Percentiles rank a stretch among this genome's conserved stretches.
Evolutionary conservation across 352 stramenopile genomes (phyloP).

Genomic region (Phytophthora tubulina): DNA sequence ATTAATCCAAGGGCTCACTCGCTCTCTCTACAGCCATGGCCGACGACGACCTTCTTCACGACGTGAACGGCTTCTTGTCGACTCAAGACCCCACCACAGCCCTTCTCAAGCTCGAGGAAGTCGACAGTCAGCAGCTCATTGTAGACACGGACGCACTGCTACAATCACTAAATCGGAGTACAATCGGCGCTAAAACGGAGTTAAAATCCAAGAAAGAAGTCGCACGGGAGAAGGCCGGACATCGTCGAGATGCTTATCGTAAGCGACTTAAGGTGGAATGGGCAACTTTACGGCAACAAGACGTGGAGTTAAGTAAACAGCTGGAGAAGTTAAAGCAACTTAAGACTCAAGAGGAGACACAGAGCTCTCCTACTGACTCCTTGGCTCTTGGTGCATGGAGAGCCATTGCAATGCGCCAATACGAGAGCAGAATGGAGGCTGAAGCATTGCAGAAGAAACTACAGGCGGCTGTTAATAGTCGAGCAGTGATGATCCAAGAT

Average conservation of each 20-base stretch:
- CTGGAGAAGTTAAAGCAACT: conserved; percentile 23
- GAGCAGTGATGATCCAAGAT: conserved; percentile 38
- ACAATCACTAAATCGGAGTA: conserved; percentile 5
- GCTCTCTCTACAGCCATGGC: background rate
- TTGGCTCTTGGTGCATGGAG: conserved; percentile 28
- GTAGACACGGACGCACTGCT: conserved; percentile 31
- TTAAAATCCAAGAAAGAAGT: conserved; percentile 4
- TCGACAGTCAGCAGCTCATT: conserved; percentile 31
- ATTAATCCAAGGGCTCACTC: no score
- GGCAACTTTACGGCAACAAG: conserved; percentile 30
- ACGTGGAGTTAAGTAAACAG: conserved; percentile 24
- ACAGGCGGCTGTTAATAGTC: conserved; percentile 20
- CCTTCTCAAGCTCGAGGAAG: conserved; percentile 20
- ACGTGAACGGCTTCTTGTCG: conserved; percentile 16
- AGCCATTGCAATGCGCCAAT: conserved; percentile 34
- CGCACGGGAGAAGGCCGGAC: conserved; percentile 28
- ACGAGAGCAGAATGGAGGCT: conserved; percentile 34
- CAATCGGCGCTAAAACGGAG: background rate
- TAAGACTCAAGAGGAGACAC: conserved; percentile 12
- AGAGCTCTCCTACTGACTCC: conserved; percentile 12
- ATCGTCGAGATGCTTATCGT: conserved; percentile 42
- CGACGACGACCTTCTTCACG: conserved; percentile 16
- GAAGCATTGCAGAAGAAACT: conserved; percentile 26
- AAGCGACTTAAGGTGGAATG: conserved; percentile 41
- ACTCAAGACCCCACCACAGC: background rate